These are phyloP conservation scores for Hibiscus mutabilis DNA, from an alignment of 345 rosid genomes.

Conservation along the genomic window DNA sequence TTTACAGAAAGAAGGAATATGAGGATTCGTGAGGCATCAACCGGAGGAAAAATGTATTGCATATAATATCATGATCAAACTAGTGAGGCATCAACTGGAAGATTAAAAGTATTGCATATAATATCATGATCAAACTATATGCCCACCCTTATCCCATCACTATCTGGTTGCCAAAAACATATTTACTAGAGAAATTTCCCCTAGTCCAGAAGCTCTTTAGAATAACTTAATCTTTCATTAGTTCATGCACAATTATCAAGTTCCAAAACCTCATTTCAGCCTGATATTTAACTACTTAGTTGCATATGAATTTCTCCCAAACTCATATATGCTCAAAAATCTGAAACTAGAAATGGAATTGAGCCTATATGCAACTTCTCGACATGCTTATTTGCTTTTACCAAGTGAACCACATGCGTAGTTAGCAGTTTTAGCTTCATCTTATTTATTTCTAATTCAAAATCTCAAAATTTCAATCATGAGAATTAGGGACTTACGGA, in stretches of 20 bases:
- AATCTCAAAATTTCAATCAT: background rate
- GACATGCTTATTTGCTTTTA: too few species aligned
- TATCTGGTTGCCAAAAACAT: background rate
- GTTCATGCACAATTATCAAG: background rate
- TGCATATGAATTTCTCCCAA: background rate
- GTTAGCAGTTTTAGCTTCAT: too few species aligned
- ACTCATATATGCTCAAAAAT: background rate
- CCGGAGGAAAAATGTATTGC: background rate
- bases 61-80: background rate
- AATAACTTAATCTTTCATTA: too few species aligned
- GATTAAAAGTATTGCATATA: background rate
- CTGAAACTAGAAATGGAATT: background rate
- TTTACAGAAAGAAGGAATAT: background rate
- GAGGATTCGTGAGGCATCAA: background rate
- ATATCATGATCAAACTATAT: background rate
- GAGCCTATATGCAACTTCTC: too few species aligned
- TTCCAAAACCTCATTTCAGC: background rate
- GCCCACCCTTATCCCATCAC: background rate
- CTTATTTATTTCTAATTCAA: too few species aligned
- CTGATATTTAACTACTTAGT: background rate
- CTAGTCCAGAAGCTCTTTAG: background rate
- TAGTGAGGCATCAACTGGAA: background rate
- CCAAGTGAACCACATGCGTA: too few species aligned
- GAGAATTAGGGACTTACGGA: background rate
- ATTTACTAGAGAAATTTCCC: background rate